A percentile compares a stretch with the other conserved stretches of the same genome.
These are phyloP conservation scores for Melampsora larici-populina DNA, from an alignment of 1,284 basidiomycete genomes.

Conservation along the genomic window DNA sequence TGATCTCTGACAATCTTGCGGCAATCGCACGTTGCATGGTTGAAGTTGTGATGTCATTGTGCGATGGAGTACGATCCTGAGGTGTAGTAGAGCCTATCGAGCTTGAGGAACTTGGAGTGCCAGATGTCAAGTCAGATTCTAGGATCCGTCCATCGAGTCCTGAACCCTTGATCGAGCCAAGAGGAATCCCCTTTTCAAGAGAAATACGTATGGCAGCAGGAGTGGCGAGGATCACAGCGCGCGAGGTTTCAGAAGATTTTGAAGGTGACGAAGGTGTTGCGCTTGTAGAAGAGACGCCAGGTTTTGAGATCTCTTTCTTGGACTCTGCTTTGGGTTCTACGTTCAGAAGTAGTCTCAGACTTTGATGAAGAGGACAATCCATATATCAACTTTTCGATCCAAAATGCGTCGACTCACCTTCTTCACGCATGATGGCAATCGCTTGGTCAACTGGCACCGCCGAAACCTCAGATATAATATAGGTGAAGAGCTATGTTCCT, in stretches of 20 bases:
- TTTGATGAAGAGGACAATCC: slow-evolving; percentile 49
- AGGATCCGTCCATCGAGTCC: slow-evolving; percentile 92
- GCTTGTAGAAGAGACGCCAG: slow-evolving; percentile 45
- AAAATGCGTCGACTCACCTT: slow-evolving; percentile 83
- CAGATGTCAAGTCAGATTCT: slow-evolving; percentile 75
- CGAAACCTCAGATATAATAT: too few species aligned
- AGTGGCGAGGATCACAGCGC: slow-evolving; percentile 72
- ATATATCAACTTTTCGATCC: slow-evolving; percentile 57
- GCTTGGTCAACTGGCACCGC: slow-evolving; percentile 75
- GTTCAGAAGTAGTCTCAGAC: slow-evolving; percentile 52
- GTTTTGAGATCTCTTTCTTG: slow-evolving; percentile 41
- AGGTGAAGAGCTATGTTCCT: too few species aligned
- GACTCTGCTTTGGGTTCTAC: slow-evolving; percentile 46
- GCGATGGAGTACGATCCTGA: slow-evolving; percentile 65
- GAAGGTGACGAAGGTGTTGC: slow-evolving; percentile 49
- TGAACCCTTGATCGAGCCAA: slow-evolving; percentile 85
- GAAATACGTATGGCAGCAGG: slow-evolving; percentile 97
- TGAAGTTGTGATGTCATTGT: slow-evolving; percentile 83
- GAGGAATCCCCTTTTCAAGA: slow-evolving; percentile 85
- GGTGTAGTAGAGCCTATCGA: slow-evolving; percentile 51
- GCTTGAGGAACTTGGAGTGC: slow-evolving; percentile 56
- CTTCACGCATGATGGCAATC: slow-evolving; percentile 87
- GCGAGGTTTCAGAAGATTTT: slow-evolving; percentile 50
- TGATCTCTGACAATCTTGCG: slow-evolving; percentile 81
- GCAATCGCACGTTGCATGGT: slow-evolving; percentile 96